Conservation (phyloP, 768 basidiomycete species). For the Mrakia frigida region DNA sequence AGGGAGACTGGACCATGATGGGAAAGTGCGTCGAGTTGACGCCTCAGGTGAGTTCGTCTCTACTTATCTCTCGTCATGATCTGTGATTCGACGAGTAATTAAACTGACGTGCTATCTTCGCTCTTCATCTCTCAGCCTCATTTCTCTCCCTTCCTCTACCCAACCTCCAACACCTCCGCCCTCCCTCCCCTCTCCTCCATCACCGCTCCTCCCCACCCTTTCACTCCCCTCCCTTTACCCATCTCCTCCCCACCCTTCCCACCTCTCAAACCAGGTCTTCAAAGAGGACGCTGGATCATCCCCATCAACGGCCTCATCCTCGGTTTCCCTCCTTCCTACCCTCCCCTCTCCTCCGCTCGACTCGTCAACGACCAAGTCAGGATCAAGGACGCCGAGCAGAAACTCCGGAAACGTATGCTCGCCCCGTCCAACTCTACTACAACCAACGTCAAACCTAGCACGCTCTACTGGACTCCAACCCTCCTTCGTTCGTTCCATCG, state of each 20-base stretch:
- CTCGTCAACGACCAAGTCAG: background rate
- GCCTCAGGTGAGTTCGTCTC: background rate
- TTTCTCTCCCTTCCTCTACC: slow-evolving; percentile 5
- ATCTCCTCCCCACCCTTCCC: background rate
- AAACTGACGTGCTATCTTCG: background rate
- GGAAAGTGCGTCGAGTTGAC: background rate
- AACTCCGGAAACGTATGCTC: background rate
- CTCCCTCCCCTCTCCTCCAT: background rate
- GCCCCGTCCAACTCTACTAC: background rate
- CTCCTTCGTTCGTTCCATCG: background rate
- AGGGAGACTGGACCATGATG: slow-evolving; percentile 11
- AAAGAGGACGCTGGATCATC: slow-evolving; percentile 10
- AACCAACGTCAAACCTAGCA: background rate
- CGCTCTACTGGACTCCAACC: slow-evolving; percentile 9
- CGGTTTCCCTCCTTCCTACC: background rate
- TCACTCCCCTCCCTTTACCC: background rate
- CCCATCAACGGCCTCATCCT: slow-evolving; percentile 17
- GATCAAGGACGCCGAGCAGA: background rate
- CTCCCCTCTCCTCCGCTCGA: background rate
- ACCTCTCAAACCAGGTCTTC: background rate
- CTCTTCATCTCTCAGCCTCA: background rate
- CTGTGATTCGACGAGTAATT: background rate
- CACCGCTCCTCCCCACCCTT: background rate
- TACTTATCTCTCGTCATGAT: background rate
- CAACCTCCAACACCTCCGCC: background rate